phyloP scores from a whole-genome alignment of 2,329 filamentous ascomycete genomes.

The Fusarium sp. region DNA sequence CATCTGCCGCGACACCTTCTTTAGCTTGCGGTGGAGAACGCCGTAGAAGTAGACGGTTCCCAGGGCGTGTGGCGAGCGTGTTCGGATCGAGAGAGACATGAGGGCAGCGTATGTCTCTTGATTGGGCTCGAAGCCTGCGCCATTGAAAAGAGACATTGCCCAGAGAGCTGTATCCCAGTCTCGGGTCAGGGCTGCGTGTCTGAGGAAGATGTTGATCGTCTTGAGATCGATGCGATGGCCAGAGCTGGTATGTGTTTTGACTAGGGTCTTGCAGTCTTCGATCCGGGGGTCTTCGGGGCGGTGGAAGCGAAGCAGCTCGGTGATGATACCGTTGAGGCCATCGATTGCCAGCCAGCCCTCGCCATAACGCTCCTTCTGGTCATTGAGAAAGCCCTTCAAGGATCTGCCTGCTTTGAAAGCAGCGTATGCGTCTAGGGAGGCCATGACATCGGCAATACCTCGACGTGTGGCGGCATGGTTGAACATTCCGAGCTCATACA shows the following conservation, averaged over 20 bases:
- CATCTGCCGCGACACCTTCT: conserved; percentile 37
- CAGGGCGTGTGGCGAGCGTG: conserved; percentile 47
- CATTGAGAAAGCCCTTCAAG: conserved; percentile 53
- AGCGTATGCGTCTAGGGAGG: conserved; percentile 55
- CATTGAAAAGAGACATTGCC: conserved; percentile 42
- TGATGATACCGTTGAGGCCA: conserved; percentile 54
- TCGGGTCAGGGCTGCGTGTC: conserved; percentile 42
- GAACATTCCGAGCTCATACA: conserved; percentile 59
- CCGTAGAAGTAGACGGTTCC: conserved; percentile 51
- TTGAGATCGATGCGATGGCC: conserved; percentile 43
- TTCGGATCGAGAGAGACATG: conserved; percentile 51
- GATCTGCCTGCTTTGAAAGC: conserved; percentile 52
- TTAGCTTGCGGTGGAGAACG: conserved; percentile 48
- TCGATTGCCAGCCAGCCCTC: conserved; percentile 56
- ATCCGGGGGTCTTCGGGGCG: conserved; percentile 37
- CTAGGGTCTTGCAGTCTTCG: conserved; percentile 45
- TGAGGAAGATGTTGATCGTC: conserved; percentile 55
- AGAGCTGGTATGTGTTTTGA: conserved; percentile 42
- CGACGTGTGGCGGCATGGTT: conserved; percentile 51
- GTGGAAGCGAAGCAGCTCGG: conserved; percentile 56
- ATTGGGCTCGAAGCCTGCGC: conserved; percentile 43
- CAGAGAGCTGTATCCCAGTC: conserved; percentile 51
- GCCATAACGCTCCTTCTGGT: conserved; percentile 58
- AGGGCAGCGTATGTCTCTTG: conserved; percentile 52
- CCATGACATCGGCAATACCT: conserved; percentile 57